Evolutionary conservation across 352 stramenopile species (phyloP), one percentile per base, ranked within the genome.

Genomic region (Discostella stelligera): DNA sequence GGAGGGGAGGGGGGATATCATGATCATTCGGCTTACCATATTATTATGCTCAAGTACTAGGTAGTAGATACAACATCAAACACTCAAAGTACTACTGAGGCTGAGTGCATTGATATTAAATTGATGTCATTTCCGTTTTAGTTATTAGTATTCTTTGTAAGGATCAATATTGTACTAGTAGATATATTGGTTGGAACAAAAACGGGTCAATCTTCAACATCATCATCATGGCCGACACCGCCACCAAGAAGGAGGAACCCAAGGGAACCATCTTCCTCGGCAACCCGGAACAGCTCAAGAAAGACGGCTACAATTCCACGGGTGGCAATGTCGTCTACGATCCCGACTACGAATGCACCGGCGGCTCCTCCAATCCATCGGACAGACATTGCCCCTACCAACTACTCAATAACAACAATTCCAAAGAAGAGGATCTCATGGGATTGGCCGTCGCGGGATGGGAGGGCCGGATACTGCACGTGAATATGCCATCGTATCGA

Each of bases 401-500:
- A 54, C 11, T 21, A 21, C 41, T n/a, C n/a, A n/a, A n/a, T n/a
- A 44, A 44, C 13, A 10, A 10, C 37, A 44, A 44, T 44, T 44
- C 37, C 1, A 44, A 10, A 10, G 37, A 3, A 44, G 37, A 44
- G 37, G 37, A 44, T 44, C 7, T 14, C 1, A 3, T 44, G 2
- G 37, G 37, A 44, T 44, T 44, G 11, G 7, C 2, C 4, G 7
- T 44, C 4, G 2, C 37, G 10, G 58, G 74, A 59, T 66, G 62
- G 55, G 69, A 78, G 6, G 74, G 64, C 2, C 9, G 75, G 50
- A 4, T 74, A 23, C 32, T 82, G 14, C 75, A 82, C 23, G 49
- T 82, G 13, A 79, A 79, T 64, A 71, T 79, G 14, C 60, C 80
- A 14, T 78, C 71, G 5, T 91, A 82, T 78, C 81, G 85, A 14